Base-by-base conservation (phyloP, 768 basidiomycete species). In the Lepiota subincarnata region DNA sequence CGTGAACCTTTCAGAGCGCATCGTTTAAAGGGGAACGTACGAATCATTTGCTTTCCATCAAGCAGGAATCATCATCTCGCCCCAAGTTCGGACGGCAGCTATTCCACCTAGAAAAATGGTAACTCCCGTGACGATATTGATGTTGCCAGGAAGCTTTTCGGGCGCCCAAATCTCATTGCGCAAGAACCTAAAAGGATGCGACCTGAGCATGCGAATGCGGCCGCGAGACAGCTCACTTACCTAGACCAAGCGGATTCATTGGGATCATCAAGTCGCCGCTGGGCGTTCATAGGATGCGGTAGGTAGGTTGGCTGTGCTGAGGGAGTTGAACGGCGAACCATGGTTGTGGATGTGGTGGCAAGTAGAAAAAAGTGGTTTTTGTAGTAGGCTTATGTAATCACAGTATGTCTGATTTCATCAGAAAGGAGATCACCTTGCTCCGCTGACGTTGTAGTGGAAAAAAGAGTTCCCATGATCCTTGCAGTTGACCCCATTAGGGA, bases 71-170 rank as follows among this genome's bases (percentile, higher is more conserved):
- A 92, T 79, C 39, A 87, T 65, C 38, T 86, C 87, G 10, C 91
- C 91, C 79, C 87, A 96, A 38, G 81, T 80, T 66, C 89, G 82
- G 13, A 85, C 82, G 12, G 74, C 82, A 40, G 83, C 67, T 53
- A 92, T 83, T 2, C 88, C 87, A 24, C 80, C 86, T 20, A 82
- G 69, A 60, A 92, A 92, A 56, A 90, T 69, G 5, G 76, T 73
- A 6, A 85, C 70, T 16, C 85, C 85, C 6, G 83, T 81, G 41
- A 83, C 60, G 56, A 91, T 79, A 63, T 77, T 87, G 63, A 90
- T 60, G 65, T 92, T 92, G 54, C 89, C 89, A 11, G 77, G 72
- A 13, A 86, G 61, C 67, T 91, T 90, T 59, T 91, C 87, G 8
- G 85, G 84, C 45, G 87, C 78, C 53, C 78, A 78, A 19, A 91